Percentiles rank a stretch among this genome's conserved stretches.
Evolutionary conservation across 768 basidiomycete genomes (phyloP).

Genomic region (Boletus reticulatus): DNA sequence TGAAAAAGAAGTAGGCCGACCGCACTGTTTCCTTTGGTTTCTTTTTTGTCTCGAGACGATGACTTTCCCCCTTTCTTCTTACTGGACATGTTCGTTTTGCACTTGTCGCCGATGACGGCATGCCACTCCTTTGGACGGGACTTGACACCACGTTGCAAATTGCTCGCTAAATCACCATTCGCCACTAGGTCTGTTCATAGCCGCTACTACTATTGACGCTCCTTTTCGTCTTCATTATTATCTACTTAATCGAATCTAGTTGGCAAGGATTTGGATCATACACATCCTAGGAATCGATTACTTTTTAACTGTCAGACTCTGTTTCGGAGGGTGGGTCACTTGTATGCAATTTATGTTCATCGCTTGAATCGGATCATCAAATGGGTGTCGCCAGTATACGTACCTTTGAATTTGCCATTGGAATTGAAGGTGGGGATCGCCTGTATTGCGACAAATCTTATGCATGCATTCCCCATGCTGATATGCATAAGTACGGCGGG

Average conservation of each 20-base stretch:
- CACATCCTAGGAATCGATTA: slow-evolving; percentile 5
- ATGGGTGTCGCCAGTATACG: too few species aligned
- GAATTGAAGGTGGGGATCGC: too few species aligned
- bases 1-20: slow-evolving; percentile 28
- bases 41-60: background rate
- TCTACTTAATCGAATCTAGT: slow-evolving; percentile 29
- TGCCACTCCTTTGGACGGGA: slow-evolving; percentile 24
- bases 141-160: slow-evolving; percentile 4
- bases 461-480: too few species aligned
- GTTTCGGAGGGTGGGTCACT: too few species aligned
- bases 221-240: slow-evolving; percentile 20
- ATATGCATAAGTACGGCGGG: too few species aligned
- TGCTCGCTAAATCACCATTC: slow-evolving; percentile 15
- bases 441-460: too few species aligned
- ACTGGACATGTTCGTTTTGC: slow-evolving; percentile 14
- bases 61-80: background rate
- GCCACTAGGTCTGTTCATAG: slow-evolving; percentile 1
- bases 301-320: background rate
- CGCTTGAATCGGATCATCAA: too few species aligned
- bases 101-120: slow-evolving; percentile 1
- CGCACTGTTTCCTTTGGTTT: background rate
- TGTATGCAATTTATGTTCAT: too few species aligned
- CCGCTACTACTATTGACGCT: slow-evolving; percentile 9
- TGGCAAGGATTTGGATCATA: slow-evolving; percentile 17
- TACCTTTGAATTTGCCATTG: too few species aligned